Conservation (phyloP, 2,329 filamentous ascomycete genomes). For the Pochonia chlamydosporia region DNA sequence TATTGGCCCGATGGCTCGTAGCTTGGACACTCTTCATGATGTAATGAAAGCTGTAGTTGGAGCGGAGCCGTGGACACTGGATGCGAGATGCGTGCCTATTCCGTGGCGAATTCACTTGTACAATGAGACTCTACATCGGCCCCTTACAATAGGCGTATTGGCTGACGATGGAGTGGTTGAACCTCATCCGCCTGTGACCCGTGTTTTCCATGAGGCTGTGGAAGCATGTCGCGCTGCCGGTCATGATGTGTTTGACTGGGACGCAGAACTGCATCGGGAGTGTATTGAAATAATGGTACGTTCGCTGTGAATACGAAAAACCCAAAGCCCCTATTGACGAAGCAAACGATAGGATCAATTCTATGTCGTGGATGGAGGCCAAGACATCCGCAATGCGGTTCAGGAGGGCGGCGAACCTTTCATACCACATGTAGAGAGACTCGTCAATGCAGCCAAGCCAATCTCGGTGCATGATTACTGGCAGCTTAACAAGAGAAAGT, state of each 20-base stretch:
- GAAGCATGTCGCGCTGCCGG: slow-evolving; percentile 36
- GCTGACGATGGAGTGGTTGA: slow-evolving; percentile 48
- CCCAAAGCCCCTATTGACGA: too few species aligned
- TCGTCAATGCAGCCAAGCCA: slow-evolving; percentile 45
- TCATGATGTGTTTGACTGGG: slow-evolving; percentile 50
- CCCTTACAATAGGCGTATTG: slow-evolving; percentile 44
- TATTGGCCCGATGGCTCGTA: slow-evolving; percentile 52
- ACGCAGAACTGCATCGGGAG: slow-evolving; percentile 43
- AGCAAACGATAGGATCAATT: slow-evolving; percentile 43
- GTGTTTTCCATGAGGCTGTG: slow-evolving; percentile 34
- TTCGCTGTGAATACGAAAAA: neutral
- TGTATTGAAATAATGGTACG: slow-evolving; percentile 49
- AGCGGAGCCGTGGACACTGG: slow-evolving; percentile 45
- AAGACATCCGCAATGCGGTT: slow-evolving; percentile 54
- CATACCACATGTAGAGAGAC: slow-evolving; percentile 50
- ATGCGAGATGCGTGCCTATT: slow-evolving; percentile 47
- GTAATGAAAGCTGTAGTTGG: slow-evolving; percentile 42
- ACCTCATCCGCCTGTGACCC: slow-evolving; percentile 45
- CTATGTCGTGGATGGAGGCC: slow-evolving; percentile 57
- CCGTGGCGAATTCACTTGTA: slow-evolving; percentile 46
- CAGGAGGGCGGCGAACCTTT: slow-evolving; percentile 51
- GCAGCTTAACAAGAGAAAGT: slow-evolving; percentile 58
- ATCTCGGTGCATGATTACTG: slow-evolving; percentile 62
- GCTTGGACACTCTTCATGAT: slow-evolving; percentile 35
- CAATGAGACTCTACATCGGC: slow-evolving; percentile 30